Evolutionary conservation across 805 yeast genomes (phyloP), one percentile per base, ranked within the genome.

Genomic region (Candida ipomoeae): DNA sequence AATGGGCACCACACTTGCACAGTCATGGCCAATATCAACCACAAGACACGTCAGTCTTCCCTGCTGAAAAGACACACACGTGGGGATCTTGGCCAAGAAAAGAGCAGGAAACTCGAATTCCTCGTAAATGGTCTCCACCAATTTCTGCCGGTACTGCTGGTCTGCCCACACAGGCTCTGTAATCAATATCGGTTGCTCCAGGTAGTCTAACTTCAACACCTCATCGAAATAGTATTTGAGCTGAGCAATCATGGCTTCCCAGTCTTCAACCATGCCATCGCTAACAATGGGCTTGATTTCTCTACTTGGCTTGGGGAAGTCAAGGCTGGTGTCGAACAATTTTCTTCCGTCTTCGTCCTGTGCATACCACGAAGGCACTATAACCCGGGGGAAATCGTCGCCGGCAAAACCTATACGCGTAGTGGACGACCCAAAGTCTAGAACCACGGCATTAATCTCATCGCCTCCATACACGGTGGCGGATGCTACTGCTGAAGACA

Each of bases 331-430:
- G 15, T 75, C 77, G 55, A 69, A 73, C 48, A 73, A 50, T 49
- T 56, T 55, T 45, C 54, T 56, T 42, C 56, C 58, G 49, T 54
- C 58, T 15, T 31, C 48, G 35, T 50, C 55, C 62, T 58, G 53
- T n/a, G 66, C 71, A 61, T 81, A 89, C 53, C 67, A 78, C 0
- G 96, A 87, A 2, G 97, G 94, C 11, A 84, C 66, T 21, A 87
- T 80, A 3, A 83, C 71, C 55, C 84, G 80, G 11, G 99, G 99
- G 48, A 81, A 78, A 63, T 91, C 97, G 50, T 89, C 92, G 10
- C 98, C 98, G 3, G 97, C 91, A 67, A 81, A 90, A 1, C 99
- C 99, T 17, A 85, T 82, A 48, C 92, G 82, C 6, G 97, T 89
- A 52, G 82, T 72, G 54, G 77, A 82, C 10, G 96, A 85, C 34